Evolutionary conservation across 371 early-diverging fungal species (phyloP).

Genomic region (Parasitella parasitica): DNA sequence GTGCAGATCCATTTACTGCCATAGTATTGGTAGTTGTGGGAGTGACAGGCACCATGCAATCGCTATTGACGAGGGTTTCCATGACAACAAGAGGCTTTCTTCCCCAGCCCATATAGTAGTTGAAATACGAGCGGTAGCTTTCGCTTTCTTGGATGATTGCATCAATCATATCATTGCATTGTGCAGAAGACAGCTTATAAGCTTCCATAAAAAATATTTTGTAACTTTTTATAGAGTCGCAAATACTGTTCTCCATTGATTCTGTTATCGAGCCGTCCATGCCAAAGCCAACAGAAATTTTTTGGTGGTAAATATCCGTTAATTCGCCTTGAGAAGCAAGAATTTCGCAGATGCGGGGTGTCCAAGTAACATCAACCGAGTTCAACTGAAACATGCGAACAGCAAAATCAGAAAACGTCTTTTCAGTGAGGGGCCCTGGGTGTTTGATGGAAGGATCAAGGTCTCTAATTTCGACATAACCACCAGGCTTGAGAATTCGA

Average conservation of each 20-base stretch:
- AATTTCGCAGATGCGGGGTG: constrained; percentile 19
- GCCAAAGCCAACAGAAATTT: constrained; percentile 22
- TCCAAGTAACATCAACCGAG: constrained; percentile 35
- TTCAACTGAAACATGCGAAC: constrained; percentile 3
- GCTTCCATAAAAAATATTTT: constrained; percentile 17
- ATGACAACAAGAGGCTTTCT: constrained; percentile 29
- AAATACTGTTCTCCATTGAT: constrained; percentile 8
- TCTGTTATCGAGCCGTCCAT: constrained; percentile 13
- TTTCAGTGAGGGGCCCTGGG: constrained; percentile 47
- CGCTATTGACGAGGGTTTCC: not conserved
- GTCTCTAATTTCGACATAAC: constrained; percentile 55
- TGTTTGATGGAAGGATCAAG: constrained; percentile 49
- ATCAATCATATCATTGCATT: constrained; percentile 8
- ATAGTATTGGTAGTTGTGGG: not conserved
- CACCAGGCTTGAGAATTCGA: constrained; percentile 57
- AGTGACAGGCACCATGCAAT: not conserved
- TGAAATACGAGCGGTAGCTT: constrained; percentile 22
- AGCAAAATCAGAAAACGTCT: constrained; percentile 15
- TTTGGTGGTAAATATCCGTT: constrained; percentile 38
- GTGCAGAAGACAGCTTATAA: not conserved
- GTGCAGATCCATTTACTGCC: not conserved
- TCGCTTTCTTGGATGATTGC: constrained; percentile 15
- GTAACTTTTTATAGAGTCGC: constrained; percentile 8
- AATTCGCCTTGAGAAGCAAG: constrained; percentile 20
- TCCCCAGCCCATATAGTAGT: constrained; percentile 40